A percentile compares a stretch with the other conserved stretches of the same genome.
Evolutionary conservation across 2,329 filamentous ascomycete species (phyloP).

Genomic region (Alternaria tenuissima): DNA sequence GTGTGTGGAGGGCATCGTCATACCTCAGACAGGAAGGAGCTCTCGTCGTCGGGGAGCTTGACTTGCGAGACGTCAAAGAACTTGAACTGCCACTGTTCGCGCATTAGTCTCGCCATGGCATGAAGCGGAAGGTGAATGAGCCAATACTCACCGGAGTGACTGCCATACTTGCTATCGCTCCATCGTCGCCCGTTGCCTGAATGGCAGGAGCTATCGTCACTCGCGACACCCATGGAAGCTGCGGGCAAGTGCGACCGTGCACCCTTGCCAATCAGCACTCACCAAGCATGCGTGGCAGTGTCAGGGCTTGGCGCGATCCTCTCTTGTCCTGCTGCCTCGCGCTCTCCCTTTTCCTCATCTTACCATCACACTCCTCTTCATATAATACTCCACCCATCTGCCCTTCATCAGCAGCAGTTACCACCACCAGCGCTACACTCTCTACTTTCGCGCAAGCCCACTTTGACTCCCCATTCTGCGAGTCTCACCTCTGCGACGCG

Average conservation of each 20-base stretch:
- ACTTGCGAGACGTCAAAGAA: conserved; percentile 97
- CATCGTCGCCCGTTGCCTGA: conserved; percentile 27
- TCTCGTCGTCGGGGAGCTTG: conserved; percentile 79
- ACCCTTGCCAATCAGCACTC: conserved; percentile 7
- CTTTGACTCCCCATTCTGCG: conserved; percentile 12
- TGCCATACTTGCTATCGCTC: conserved; percentile 50
- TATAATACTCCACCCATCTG: conserved; percentile 12
- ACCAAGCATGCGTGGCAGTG: conserved; percentile 12
- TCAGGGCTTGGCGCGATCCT: conserved; percentile 15
- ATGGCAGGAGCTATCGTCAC: conserved; percentile 35
- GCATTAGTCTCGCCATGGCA: conserved; percentile 34
- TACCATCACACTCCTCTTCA: conserved; percentile 16
- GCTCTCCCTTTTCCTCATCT: conserved; percentile 23
- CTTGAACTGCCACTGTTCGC: conserved; percentile 94
- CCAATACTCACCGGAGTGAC: conserved; percentile 50
- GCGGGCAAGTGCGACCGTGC: conserved; percentile 28
- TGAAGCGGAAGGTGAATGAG: background rate
- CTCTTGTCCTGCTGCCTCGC: conserved; percentile 25
- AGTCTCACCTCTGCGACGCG: conserved; percentile 29
- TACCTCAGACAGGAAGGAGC: conserved; percentile 80
- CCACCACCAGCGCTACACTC: conserved; percentile 16
- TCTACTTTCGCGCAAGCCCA: conserved; percentile 27
- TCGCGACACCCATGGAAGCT: conserved; percentile 19
- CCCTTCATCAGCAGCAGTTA: conserved; percentile 19
- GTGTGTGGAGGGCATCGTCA: conserved; percentile 45